Conservation (phyloP, 1,284 basidiomycete genomes). For the Microbotryum scabiosae region DNA sequence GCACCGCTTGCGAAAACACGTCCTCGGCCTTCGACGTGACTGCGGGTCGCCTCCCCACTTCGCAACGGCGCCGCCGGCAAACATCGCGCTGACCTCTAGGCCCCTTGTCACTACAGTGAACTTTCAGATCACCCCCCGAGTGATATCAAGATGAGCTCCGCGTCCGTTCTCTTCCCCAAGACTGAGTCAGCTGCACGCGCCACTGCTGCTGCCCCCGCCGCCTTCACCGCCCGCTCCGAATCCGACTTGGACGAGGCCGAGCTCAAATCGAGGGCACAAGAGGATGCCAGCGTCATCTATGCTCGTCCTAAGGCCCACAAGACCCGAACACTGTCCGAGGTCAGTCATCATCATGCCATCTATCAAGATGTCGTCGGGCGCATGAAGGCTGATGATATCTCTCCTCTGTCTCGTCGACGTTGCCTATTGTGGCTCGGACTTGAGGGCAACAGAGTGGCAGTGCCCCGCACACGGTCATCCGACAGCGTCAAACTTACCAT, state of each 20-base stretch:
- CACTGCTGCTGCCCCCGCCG: not conserved
- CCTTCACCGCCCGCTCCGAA: conserved; percentile 14
- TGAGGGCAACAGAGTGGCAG: not conserved
- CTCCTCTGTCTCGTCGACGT: not conserved
- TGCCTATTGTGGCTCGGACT: too few species aligned
- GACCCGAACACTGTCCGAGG: conserved; percentile 27
- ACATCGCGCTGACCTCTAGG: too few species aligned
- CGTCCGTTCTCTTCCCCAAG: too few species aligned
- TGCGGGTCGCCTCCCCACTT: too few species aligned
- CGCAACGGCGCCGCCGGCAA: too few species aligned
- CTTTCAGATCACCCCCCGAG: too few species aligned
- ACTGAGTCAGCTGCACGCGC: not conserved
- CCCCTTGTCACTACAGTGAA: too few species aligned
- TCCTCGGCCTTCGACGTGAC: too few species aligned
- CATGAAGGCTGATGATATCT: not conserved
- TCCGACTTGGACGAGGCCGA: conserved; percentile 13
- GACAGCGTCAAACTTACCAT: conserved; percentile 20
- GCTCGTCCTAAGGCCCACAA: conserved; percentile 20
- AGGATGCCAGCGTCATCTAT: conserved; percentile 28
- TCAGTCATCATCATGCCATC: not conserved
- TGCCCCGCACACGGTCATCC: conserved; percentile 15
- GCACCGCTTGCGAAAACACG: too few species aligned
- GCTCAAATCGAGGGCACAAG: conserved; percentile 10
- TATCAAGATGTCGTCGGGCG: not conserved
- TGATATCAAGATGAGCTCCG: too few species aligned